Percentiles rank a stretch among this genome's conserved stretches.
These are phyloP conservation scores for Acer saccharum DNA, from an alignment of 345 rosid genomes.

Conservation along the genomic window DNA sequence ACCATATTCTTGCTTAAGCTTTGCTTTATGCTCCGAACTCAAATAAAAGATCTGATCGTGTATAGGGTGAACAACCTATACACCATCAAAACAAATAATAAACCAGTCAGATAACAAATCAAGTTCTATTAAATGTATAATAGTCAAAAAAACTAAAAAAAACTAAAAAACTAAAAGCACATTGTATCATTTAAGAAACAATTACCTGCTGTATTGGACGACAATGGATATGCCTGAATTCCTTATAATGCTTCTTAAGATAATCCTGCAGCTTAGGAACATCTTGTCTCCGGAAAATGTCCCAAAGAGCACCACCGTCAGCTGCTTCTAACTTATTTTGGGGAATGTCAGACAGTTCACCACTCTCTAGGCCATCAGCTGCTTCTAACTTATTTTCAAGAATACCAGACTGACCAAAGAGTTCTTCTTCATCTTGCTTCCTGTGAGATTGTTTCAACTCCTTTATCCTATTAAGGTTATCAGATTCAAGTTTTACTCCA, in stretches of 20 bases:
- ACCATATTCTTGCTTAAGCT: slow-evolving; percentile 49
- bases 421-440: slow-evolving; percentile 58
- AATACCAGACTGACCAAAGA: slow-evolving; percentile 27
- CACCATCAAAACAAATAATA: slow-evolving; percentile 13
- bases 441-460: slow-evolving; percentile 40
- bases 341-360: slow-evolving; percentile 8
- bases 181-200: neutral
- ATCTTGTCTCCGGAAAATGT: slow-evolving; percentile 76
- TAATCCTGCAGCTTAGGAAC: slow-evolving; percentile 63
- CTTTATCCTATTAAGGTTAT: slow-evolving; percentile 20
- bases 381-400: slow-evolving; percentile 1
- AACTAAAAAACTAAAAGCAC: neutral
- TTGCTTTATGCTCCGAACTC: slow-evolving; percentile 55
- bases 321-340: slow-evolving; percentile 18
- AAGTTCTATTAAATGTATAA: neutral
- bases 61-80: slow-evolving; percentile 67
- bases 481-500: slow-evolving; percentile 32
- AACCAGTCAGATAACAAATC: neutral
- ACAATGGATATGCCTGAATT: slow-evolving; percentile 70
- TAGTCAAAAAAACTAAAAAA: neutral
- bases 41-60: slow-evolving; percentile 75
- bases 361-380: slow-evolving; percentile 7
- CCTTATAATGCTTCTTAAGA: slow-evolving; percentile 61
- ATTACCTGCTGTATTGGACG: slow-evolving; percentile 59
- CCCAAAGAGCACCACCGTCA: slow-evolving; percentile 78